Conservation (phyloP, 2,329 filamentous ascomycete species). For the Scytalidium sp. region DNA sequence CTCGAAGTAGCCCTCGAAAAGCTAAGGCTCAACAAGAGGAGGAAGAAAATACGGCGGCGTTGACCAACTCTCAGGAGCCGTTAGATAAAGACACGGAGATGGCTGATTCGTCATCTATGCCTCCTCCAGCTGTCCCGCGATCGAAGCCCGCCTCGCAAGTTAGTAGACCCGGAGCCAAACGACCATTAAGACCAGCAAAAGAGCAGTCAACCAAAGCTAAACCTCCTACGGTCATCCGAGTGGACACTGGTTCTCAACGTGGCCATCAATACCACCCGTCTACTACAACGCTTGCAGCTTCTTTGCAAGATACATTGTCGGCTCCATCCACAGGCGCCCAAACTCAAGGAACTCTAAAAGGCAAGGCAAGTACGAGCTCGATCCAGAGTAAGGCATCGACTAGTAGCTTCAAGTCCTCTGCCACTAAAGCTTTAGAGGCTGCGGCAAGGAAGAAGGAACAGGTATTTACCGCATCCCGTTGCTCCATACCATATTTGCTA, state of each 20-base stretch:
- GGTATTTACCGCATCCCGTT: constrained; percentile 24
- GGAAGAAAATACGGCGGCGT: constrained; percentile 27
- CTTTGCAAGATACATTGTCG: constrained; percentile 52
- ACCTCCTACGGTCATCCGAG: constrained; percentile 68
- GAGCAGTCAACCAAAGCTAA: constrained; percentile 56
- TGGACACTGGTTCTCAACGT: constrained; percentile 65
- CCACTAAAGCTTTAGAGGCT: constrained; percentile 67
- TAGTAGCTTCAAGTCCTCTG: constrained; percentile 64
- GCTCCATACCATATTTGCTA: constrained; percentile 2
- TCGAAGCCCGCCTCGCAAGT: constrained; percentile 45
- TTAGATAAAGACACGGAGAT: constrained; percentile 50
- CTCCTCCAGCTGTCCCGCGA: constrained; percentile 58
- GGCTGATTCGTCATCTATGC: constrained; percentile 49
- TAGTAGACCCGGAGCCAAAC: constrained; percentile 49
- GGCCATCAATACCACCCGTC: constrained; percentile 60
- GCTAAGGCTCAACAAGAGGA: constrained; percentile 32
- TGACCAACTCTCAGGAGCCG: constrained; percentile 28
- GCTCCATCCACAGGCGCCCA: constrained; percentile 41
- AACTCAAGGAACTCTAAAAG: constrained; percentile 46
- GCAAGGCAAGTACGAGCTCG: constrained; percentile 58
- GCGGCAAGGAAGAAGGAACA: constrained; percentile 81
- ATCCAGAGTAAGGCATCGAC: constrained; percentile 35
- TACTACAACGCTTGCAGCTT: constrained; percentile 54
- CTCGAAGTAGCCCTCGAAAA: constrained; percentile 52
- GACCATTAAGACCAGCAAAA: constrained; percentile 61